phyloP scores from a whole-genome alignment of 805 yeast species.

The Lipomyces yamadae region DNA sequence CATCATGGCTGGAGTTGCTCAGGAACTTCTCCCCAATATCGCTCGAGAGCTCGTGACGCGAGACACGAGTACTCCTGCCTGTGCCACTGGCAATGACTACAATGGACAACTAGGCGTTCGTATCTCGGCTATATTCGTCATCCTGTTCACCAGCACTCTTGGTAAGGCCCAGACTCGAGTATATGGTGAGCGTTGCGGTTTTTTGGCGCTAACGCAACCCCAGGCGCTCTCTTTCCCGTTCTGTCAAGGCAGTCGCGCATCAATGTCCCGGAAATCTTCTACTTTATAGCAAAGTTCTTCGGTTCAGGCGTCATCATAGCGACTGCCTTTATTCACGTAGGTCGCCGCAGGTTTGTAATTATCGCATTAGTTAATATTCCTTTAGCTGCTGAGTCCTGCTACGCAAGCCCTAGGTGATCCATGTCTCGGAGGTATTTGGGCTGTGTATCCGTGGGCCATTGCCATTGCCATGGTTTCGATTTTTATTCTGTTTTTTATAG shows the following conservation, averaged over 20 bases:
- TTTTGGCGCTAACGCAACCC: not conserved
- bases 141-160: conserved; percentile 55
- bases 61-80: conserved; percentile 24
- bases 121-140: conserved; percentile 65
- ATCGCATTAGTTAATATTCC: not conserved
- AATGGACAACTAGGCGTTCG: conserved; percentile 54
- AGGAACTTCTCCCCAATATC: not conserved
- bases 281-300: conserved; percentile 39
- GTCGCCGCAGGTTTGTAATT: conserved; percentile 46
- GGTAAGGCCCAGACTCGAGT: conserved; percentile 40
- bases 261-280: conserved; percentile 29
- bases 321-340: conserved; percentile 68
- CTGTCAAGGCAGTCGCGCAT: conserved; percentile 39
- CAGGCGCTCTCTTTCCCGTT: conserved; percentile 53
- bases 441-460: conserved; percentile 61
- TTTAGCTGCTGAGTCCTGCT: conserved; percentile 33
- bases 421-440: conserved; percentile 46
- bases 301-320: conserved; percentile 81
- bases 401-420: conserved; percentile 30
- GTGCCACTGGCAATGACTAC: conserved; percentile 46
- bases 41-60: conserved; percentile 15
- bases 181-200: not conserved
- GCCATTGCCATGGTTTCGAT: conserved; percentile 58
- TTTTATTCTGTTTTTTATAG: conserved; percentile 55
- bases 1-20: not conserved